Base-by-base conservation (phyloP, 2,329 filamentous ascomycete species). In the Colletotrichum echinochloae region DNA sequence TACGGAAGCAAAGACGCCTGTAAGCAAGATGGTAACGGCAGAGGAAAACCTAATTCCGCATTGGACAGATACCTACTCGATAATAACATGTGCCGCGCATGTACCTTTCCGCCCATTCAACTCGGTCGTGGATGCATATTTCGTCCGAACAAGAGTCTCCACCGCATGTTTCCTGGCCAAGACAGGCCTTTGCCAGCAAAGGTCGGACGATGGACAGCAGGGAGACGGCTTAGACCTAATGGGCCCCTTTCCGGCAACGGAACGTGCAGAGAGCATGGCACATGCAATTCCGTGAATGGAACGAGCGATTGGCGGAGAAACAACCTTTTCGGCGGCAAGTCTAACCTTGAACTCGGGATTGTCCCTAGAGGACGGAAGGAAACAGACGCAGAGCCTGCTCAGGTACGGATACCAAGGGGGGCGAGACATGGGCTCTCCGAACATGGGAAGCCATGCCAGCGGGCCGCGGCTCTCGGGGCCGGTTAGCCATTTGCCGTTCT, bases 41-140 rank as follows among this genome's bases (percentile, higher is more conserved):
- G n/a, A 28, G 23, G n/a, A 28, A 41, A 44, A 35, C 63, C 57
- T 44, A n/a, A 39, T 26, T 41, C 16, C 52, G 67, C 63, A 62
- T 52, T 37, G 28, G 39, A 41, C 46, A 41, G 37, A 52, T 16
- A 63, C 51, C 59, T 28, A n/a, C n/a, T n/a, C n/a, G n/a, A n/a
- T n/a, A 37, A 41, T 59, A 59, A 48, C 68, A 68, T 71, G 57
- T 71, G 68, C 52, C 20, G 9, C 44, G 57, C 57, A 49, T 60
- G 5, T 23, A 16, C 23, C 28, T 37, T 55, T 35, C 28, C 18
- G 2, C 66, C n/a, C n/a, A 18, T 6, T 4, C 11, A 30, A n/a
- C 39, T 70, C 62, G 56, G 62, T 55, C 61, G 26, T 60, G 61
- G 62, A 46, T 23, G 35, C 37, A 64, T 44, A 14, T 41, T 44